Conservation (phyloP, 2,329 filamentous ascomycete species). For the Gnomoniopsis smithogilvyi region DNA sequence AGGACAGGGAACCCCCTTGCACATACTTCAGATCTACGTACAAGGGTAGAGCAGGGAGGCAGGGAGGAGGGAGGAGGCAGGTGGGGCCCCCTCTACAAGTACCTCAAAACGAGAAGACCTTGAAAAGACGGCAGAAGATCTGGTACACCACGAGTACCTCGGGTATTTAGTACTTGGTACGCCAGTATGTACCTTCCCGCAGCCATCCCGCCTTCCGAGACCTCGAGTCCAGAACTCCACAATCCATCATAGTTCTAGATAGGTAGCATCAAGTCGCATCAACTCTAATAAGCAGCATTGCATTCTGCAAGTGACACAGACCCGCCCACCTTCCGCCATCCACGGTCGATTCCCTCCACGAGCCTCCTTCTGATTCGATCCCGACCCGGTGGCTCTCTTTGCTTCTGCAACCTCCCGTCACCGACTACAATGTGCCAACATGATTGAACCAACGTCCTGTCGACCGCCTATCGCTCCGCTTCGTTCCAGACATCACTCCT, state of each 20-base stretch:
- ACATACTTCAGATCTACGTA: neutral
- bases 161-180: too few relatives aligned
- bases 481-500: neutral
- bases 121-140: too few relatives aligned
- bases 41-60: neutral
- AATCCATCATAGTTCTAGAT: too few relatives aligned
- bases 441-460: neutral
- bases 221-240: too few relatives aligned
- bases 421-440: neutral
- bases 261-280: too few relatives aligned
- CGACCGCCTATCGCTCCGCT: neutral
- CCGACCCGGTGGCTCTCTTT: neutral
- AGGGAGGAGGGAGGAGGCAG: neutral
- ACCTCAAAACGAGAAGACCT: too few relatives aligned
- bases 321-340: neutral
- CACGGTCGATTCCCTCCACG: neutral
- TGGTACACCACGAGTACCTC: too few relatives aligned
- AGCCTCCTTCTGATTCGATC: neutral
- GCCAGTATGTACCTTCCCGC: too few relatives aligned
- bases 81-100: too few relatives aligned
- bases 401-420: neutral
- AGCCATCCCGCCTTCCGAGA: too few relatives aligned
- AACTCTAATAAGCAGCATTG: too few relatives aligned
- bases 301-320: neutral
- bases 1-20: neutral